These are phyloP conservation scores for Filobasidium wieringae DNA, from an alignment of 768 basidiomycete species.

Conservation along the genomic window DNA sequence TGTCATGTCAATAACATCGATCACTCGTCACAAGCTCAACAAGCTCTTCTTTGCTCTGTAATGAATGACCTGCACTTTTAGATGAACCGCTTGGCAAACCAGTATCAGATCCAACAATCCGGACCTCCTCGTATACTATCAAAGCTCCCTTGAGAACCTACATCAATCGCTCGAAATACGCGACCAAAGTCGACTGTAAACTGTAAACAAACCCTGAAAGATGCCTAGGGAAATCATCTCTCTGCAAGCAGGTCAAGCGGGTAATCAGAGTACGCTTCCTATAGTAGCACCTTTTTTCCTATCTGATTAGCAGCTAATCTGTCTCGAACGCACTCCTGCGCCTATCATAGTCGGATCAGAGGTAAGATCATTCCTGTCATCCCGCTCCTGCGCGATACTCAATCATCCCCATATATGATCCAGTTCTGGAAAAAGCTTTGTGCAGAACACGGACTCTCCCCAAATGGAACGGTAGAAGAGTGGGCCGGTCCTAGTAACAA, in stretches of 20 bases:
- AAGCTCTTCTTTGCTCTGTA: no score
- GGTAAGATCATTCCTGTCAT: constrained; percentile 15
- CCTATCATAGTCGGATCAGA: constrained; percentile 66
- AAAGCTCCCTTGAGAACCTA: no score
- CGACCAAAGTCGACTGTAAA: no score
- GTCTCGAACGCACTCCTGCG: background rate
- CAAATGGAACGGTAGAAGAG: constrained; percentile 89
- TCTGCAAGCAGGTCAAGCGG: constrained; percentile 65
- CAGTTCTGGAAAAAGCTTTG: constrained; percentile 96
- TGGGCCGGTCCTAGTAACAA: constrained; percentile 50
- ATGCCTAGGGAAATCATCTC: constrained; percentile 42
- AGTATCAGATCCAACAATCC: no score
- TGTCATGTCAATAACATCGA: no score
- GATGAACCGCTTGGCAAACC: no score
- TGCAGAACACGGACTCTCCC: constrained; percentile 94
- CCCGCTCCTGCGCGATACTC: background rate
- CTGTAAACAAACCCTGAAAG: background rate
- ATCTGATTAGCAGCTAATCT: background rate
- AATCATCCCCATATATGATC: background rate
- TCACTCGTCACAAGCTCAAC: no score
- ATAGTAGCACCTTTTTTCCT: background rate
- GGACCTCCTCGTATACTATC: no score
- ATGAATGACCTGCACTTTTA: no score
- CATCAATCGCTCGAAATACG: no score
- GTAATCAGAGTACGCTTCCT: constrained; percentile 71